Percentiles rank a stretch among this genome's conserved stretches.
phyloP scores from a whole-genome alignment of 2,329 filamentous ascomycete genomes.

The Rhexocercosporidium sp. region DNA sequence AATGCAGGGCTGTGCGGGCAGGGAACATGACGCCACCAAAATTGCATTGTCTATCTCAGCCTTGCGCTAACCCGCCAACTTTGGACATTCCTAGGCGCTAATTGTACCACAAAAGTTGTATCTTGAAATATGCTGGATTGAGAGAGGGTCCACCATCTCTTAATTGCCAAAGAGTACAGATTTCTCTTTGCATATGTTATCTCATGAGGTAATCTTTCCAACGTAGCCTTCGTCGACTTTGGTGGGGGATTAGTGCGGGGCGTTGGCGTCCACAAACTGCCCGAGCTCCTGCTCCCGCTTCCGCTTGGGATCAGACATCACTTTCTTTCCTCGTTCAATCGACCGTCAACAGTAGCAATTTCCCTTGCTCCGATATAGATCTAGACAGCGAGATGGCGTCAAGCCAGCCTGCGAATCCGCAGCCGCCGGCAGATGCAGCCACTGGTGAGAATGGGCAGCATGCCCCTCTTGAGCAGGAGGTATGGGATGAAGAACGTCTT shows the following conservation, averaged over 20 bases:
- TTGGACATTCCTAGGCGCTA: no score
- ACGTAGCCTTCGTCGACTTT: no score
- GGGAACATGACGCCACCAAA: neutral
- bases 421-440: neutral
- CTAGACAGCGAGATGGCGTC: neutral
- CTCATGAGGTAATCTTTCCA: no score
- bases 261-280: no score
- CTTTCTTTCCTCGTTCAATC: neutral
- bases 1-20: neutral
- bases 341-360: no score
- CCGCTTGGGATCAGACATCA: neutral
- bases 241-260: no score
- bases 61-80: neutral
- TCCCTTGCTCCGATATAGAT: neutral
- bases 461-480: constrained; percentile 25
- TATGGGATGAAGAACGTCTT: constrained; percentile 42
- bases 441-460: constrained; percentile 8
- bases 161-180: no score
- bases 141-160: no score
- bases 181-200: no score
- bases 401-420: neutral
- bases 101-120: no score
- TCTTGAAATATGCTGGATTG: no score
- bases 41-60: neutral
- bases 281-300: neutral